Evolutionary conservation across 805 yeast genomes (phyloP).

Genomic region (Candida ortonii): DNA sequence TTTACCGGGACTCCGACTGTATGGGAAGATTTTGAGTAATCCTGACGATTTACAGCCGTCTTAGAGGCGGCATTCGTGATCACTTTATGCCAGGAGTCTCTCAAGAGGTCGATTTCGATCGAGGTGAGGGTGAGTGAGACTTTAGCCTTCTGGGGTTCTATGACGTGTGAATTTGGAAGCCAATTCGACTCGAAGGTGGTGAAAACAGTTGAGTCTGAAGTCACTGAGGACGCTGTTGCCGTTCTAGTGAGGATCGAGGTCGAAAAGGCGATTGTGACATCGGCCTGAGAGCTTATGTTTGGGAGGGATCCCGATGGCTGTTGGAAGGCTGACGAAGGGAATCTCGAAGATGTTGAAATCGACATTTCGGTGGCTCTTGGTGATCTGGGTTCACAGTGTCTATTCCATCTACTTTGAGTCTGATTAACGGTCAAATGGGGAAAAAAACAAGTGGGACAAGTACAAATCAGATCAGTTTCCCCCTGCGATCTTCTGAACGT

Average conservation of each 20-base stretch:
- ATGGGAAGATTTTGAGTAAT: background rate
- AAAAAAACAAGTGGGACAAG: no score
- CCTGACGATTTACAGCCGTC: no score
- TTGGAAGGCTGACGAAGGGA: slow-evolving; percentile 2
- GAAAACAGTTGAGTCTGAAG: slow-evolving; percentile 26
- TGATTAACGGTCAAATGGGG: no score
- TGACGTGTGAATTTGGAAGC: slow-evolving; percentile 33
- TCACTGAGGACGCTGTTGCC: slow-evolving; percentile 26
- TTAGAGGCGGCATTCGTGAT: slow-evolving; percentile 18
- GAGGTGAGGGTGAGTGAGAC: slow-evolving; percentile 27
- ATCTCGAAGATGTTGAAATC: slow-evolving; percentile 7
- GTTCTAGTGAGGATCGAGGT: slow-evolving; percentile 21
- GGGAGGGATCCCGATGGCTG: slow-evolving; percentile 4
- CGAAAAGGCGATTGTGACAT: slow-evolving; percentile 10
- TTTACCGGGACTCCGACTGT: background rate
- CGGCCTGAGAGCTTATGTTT: slow-evolving; percentile 1
- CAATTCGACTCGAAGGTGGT: slow-evolving; percentile 32
- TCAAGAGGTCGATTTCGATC: slow-evolving; percentile 42
- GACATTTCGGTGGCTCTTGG: slow-evolving; percentile 3
- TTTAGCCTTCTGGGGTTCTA: slow-evolving; percentile 23
- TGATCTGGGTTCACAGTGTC: no score
- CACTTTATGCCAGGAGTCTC: slow-evolving; percentile 47
- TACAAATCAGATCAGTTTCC: no score
- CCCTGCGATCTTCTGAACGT: no score
- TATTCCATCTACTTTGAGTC: no score